Base-by-base conservation (phyloP, 371 early-diverging fungal species). In the Apophysomyces elegans region DNA sequence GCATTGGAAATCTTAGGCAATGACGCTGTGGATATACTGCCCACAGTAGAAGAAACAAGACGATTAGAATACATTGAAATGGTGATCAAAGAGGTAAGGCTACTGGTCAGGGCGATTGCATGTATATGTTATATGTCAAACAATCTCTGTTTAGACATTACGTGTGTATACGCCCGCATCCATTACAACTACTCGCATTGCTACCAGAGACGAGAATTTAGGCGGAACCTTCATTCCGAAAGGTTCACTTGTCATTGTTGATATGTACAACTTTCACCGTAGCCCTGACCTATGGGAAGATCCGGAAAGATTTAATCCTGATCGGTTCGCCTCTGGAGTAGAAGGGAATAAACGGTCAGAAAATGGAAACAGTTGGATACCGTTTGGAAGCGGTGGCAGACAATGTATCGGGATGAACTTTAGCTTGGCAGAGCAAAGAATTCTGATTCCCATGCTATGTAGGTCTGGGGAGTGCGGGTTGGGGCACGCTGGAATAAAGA, bases 371-470 rank as follows among this genome's bases (percentile, higher is more conserved):
- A 36, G 78, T 4, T 84, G 70, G 70, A 56, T 84, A 4, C 78
- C 85, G 4, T 84, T 84, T 58, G 70, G 77, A 60, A 65, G 69
- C 16, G 83, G 84, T n/a, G 60, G 68, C 7, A 70, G 85, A 59
- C 68, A 77, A 63, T 86, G 85, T 62, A 77, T 83, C 47, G 87
- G 84, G 14, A 75, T 77, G 74, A 76, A 84, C 45, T 84, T 86
- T 64, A 71, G 78, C 0, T 54, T 86, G 59, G 65, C 77, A 13
- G 81, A 82, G 36, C 84, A 81, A 64, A 75, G 80, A 13, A 66
- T 86, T 5, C 41, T 81, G 5, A 68, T 83, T 36, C 62, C 76
- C 13, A 71, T 81, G 72, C 56, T 86, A n/a, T 59, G 68, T 68
- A 60, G 64, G 68, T 64, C 32, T 26, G 32, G 2, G 32, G 32